phyloP scores from a whole-genome alignment of 139 green algal species.

The Desmodesmus armatus region DNA sequence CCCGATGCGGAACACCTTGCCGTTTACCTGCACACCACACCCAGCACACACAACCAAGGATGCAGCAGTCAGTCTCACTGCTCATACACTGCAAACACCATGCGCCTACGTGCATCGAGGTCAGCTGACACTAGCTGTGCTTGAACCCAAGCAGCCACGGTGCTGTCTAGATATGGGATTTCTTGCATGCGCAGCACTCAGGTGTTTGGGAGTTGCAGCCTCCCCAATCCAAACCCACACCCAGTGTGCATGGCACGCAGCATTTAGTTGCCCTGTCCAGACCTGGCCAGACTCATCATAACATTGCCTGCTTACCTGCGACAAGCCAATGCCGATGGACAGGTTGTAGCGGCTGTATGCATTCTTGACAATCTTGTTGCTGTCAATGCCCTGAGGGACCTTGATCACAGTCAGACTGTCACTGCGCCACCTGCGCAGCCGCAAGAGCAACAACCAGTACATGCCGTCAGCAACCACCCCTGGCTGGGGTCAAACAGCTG shows the following conservation, averaged over 20 bases:
- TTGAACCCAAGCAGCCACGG: too few species aligned
- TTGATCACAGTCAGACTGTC: slow-evolving; percentile 96
- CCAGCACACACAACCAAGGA: background rate
- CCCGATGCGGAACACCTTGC: slow-evolving; percentile 98
- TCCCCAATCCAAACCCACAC: too few species aligned
- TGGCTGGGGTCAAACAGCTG: background rate
- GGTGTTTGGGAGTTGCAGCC: too few species aligned
- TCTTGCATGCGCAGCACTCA: too few species aligned
- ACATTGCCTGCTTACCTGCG: slow-evolving; percentile 59
- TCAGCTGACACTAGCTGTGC: too few species aligned
- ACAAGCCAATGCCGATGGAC: slow-evolving; percentile 93
- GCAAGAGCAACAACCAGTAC: slow-evolving; percentile 74
- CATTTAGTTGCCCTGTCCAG: too few species aligned
- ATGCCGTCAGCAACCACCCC: too few species aligned
- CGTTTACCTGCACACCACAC: slow-evolving; percentile 69
- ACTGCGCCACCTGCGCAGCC: slow-evolving; percentile 62
- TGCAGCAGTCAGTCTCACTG: background rate
- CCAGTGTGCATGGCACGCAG: too few species aligned
- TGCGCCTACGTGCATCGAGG: too few species aligned
- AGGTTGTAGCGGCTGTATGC: slow-evolving; percentile 98
- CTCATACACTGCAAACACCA: too few species aligned
- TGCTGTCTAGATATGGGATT: too few species aligned
- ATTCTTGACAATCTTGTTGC: slow-evolving; percentile 87
- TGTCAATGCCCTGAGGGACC: slow-evolving; percentile 88
- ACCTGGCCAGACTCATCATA: too few species aligned